phyloP scores from a whole-genome alignment of 2,329 filamentous ascomycete species.

The Nakataea oryzae region DNA sequence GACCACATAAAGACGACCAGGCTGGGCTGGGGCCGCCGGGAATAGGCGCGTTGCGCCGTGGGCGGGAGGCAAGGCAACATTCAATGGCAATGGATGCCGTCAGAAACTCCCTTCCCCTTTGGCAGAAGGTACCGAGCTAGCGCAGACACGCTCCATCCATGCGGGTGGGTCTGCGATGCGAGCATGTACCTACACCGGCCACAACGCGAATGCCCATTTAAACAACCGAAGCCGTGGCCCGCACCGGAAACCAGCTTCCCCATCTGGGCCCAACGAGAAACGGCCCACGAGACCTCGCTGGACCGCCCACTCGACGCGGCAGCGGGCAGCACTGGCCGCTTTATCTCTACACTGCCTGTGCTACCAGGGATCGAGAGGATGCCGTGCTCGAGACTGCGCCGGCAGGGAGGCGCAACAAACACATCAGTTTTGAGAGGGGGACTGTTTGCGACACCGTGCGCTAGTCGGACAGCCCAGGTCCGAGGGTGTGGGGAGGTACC shows the following conservation, averaged over 20 bases:
- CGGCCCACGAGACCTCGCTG: not conserved
- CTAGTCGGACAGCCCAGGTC: not conserved
- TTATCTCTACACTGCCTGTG: not conserved
- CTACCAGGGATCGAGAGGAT: not conserved
- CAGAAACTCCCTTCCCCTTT: not conserved
- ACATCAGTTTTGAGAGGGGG: not conserved
- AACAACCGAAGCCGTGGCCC: not conserved
- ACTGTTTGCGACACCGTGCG: not conserved
- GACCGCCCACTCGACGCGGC: not conserved
- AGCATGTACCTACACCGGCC: not conserved
- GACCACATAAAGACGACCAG: not conserved
- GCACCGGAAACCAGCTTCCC: not conserved
- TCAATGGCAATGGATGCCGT: not conserved
- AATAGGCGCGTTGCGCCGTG: not conserved
- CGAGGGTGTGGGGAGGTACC: not conserved
- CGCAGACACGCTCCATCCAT: not conserved
- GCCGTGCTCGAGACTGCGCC: not conserved
- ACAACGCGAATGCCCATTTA: not conserved
- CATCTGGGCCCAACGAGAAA: not conserved
- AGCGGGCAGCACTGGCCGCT: not conserved
- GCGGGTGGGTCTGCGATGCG: not conserved
- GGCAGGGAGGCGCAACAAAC: not conserved
- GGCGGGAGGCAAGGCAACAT: not conserved
- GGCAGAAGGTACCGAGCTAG: not conserved
- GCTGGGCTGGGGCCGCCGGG: not conserved